Evolutionary conservation across 768 basidiomycete species (phyloP).

Genomic region (Ephemerocybe angulata): DNA sequence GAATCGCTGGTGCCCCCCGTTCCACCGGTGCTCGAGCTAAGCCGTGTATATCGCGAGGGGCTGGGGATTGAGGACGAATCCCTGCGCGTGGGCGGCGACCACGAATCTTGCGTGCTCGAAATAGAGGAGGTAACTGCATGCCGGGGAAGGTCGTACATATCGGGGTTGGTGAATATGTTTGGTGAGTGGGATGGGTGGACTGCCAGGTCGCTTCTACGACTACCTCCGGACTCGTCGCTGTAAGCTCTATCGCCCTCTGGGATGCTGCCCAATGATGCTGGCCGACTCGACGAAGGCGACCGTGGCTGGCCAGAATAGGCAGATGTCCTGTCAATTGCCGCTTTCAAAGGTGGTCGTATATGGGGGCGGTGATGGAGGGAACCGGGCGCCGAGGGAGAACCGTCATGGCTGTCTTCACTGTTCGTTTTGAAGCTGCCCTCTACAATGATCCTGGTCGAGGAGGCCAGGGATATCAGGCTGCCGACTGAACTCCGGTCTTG

Average conservation of each 20-base stretch:
- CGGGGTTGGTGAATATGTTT: background rate
- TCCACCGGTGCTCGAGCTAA: too few relatives aligned
- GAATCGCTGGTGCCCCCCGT: background rate
- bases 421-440: conserved; percentile 49
- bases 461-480: conserved; percentile 31
- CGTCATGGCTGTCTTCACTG: conserved; percentile 34
- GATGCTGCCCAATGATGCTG: background rate
- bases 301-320: conserved; percentile 2
- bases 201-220: background rate
- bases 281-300: background rate
- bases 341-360: conserved; percentile 11
- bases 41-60: too few relatives aligned
- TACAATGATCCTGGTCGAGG: conserved; percentile 46
- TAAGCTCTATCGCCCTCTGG: too few relatives aligned
- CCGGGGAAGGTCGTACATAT: too few relatives aligned
- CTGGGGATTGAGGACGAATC: too few relatives aligned
- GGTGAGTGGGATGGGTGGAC: background rate
- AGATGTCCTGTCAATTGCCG: background rate
- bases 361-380: conserved; percentile 62
- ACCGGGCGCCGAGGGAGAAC: conserved; percentile 31
- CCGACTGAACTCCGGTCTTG: conserved; percentile 36
- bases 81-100: too few relatives aligned
- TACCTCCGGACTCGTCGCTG: background rate
- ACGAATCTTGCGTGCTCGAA: too few relatives aligned
- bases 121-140: too few relatives aligned